Conservation (phyloP, 495 filamentous ascomycete genomes). For the Parathielavia hyrcaniae region DNA sequence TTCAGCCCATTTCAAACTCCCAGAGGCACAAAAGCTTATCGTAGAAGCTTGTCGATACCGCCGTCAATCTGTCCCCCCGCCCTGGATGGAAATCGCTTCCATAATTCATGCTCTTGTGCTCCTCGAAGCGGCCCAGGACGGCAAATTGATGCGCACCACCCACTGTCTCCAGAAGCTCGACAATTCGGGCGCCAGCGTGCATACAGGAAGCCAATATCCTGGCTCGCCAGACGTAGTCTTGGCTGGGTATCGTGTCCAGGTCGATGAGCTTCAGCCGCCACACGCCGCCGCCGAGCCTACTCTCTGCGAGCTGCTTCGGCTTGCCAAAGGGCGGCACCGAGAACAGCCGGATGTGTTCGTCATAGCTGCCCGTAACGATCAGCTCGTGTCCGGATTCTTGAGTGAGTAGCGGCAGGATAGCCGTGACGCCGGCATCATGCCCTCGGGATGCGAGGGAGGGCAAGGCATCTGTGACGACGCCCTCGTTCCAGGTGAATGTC, state of each 20-base stretch:
- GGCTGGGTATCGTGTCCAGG: slow-evolving; percentile 6
- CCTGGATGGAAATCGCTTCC: slow-evolving; percentile 65
- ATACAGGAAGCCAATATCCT: slow-evolving; percentile 83
- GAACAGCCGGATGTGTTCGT: slow-evolving; percentile 71
- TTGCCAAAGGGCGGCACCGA: slow-evolving; percentile 40
- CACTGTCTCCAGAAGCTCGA: slow-evolving; percentile 36
- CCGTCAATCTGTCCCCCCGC: slow-evolving; percentile 32
- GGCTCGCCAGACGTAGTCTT: slow-evolving; percentile 32
- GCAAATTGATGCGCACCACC: slow-evolving; percentile 53
- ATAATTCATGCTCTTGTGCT: slow-evolving; percentile 95
- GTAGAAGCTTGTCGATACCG: slow-evolving; percentile 86
- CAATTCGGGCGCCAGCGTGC: slow-evolving; percentile 73
- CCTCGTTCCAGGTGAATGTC: slow-evolving; percentile 27
- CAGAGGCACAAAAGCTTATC: slow-evolving; percentile 78
- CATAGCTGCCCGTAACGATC: slow-evolving; percentile 85
- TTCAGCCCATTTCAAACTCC: slow-evolving; percentile 38
- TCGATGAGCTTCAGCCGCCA: slow-evolving; percentile 72
- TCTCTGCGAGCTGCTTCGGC: slow-evolving; percentile 52
- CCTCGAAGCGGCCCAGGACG: slow-evolving; percentile 68
- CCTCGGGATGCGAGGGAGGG: slow-evolving; percentile 38
- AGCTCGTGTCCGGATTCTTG: slow-evolving; percentile 41
- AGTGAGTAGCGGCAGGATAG: slow-evolving; percentile 63
- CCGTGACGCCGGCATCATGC: slow-evolving; percentile 81
- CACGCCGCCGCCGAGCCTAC: slow-evolving; percentile 74
- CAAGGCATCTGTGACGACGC: slow-evolving; percentile 36